phyloP scores from a whole-genome alignment of 1,284 basidiomycete genomes.

The Sporisorium graminicola region DNA sequence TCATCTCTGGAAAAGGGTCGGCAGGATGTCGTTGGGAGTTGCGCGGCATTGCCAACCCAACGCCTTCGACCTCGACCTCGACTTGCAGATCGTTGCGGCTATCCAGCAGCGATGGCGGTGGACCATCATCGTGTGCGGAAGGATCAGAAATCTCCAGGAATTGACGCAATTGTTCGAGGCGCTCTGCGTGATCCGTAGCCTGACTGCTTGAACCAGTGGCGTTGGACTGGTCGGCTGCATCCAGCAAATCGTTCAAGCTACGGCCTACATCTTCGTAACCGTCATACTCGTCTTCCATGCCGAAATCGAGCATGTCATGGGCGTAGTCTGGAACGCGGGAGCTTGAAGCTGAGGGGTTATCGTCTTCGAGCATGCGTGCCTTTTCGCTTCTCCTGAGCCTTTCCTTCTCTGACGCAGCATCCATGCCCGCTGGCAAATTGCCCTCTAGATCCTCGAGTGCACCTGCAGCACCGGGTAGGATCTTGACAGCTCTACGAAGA shows the following conservation, averaged over 20 bases:
- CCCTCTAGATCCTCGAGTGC: conserved; percentile 20
- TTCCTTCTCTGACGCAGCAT: conserved; percentile 27
- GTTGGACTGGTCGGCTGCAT: conserved; percentile 24
- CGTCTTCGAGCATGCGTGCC: conserved; percentile 25
- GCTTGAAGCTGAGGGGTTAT: conserved; percentile 17
- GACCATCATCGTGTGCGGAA: conserved; percentile 33
- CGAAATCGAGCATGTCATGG: conserved; percentile 46
- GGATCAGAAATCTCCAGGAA: conserved; percentile 38
- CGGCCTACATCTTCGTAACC: conserved; percentile 60
- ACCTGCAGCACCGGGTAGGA: conserved; percentile 63
- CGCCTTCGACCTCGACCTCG: conserved; percentile 64
- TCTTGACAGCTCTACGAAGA: conserved; percentile 44
- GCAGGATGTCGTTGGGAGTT: conserved; percentile 30
- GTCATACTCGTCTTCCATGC: conserved; percentile 57
- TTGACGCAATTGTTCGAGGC: conserved; percentile 45
- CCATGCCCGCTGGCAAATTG: background rate
- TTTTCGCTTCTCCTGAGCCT: conserved; percentile 45
- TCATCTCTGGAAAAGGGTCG: conserved; percentile 25
- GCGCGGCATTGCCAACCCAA: conserved; percentile 57
- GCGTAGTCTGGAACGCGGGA: conserved; percentile 9
- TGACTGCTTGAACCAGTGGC: conserved; percentile 19
- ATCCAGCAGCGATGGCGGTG: conserved; percentile 57
- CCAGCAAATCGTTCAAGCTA: conserved; percentile 34
- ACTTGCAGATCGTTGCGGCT: conserved; percentile 59
- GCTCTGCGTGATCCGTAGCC: conserved; percentile 31